Evolutionary conservation across 306 rosid genomes (phyloP).

Genomic region (Trifolium repens): DNA sequence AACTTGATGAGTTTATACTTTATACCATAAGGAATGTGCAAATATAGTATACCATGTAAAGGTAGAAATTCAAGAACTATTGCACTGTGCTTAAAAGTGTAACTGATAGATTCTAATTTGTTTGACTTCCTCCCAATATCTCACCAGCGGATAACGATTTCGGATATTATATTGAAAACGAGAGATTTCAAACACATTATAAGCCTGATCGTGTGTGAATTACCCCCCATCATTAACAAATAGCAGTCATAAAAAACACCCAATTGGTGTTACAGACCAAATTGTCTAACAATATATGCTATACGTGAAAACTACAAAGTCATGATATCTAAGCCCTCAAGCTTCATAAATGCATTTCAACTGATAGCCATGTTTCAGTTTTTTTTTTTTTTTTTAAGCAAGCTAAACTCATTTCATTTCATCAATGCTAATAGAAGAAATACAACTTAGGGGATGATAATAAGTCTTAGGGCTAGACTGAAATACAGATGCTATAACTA

Average conservation of each 20-base stretch:
- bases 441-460: too few species aligned
- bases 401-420: too few species aligned
- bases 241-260: slow-evolving; percentile 6
- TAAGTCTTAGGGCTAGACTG: too few species aligned
- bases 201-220: slow-evolving; percentile 52
- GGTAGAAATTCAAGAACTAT: slow-evolving; percentile 50
- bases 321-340: slow-evolving; percentile 58
- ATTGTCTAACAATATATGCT: slow-evolving; percentile 26
- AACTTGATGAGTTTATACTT: slow-evolving; percentile 61
- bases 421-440: too few species aligned
- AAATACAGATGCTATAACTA: too few species aligned
- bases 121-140: background rate
- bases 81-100: slow-evolving; percentile 14
- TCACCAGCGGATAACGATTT: slow-evolving; percentile 53
- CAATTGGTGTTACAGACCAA: background rate
- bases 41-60: slow-evolving; percentile 21
- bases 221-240: slow-evolving; percentile 40
- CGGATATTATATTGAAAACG: slow-evolving; percentile 60
- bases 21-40: slow-evolving; percentile 73
- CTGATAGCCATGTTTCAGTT: slow-evolving; percentile 81
- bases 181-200: slow-evolving; percentile 75
- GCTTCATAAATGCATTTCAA: slow-evolving; percentile 85
- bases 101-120: background rate
- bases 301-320: slow-evolving; percentile 54
- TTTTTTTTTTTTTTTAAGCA: too few species aligned